Evolutionary conservation across 306 rosid genomes (phyloP).

Genomic region (Vicia faba): DNA sequence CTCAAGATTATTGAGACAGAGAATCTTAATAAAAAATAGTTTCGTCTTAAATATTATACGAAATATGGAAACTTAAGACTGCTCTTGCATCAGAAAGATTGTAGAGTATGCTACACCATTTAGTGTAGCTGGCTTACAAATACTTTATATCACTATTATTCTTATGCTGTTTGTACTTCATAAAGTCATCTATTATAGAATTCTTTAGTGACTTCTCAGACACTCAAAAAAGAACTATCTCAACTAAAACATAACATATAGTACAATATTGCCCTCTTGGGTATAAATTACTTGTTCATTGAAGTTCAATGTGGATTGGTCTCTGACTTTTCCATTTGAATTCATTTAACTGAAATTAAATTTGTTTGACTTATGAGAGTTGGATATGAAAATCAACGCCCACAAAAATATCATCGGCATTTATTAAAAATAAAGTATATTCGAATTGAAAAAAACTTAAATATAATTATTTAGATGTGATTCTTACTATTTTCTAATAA

Average conservation of each 20-base stretch:
- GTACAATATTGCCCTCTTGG: conserved; percentile 30
- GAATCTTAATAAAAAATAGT: conserved; percentile 31
- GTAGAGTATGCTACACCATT: conserved; percentile 31
- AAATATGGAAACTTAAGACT: conserved; percentile 7
- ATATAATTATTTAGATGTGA: no score
- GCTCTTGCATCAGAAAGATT: conserved; percentile 29
- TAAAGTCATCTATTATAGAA: conserved; percentile 24
- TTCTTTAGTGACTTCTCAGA: conserved; percentile 21
- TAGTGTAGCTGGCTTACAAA: conserved; percentile 37
- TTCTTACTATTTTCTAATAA: no score
- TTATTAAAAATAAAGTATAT: neutral
- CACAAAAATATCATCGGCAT: neutral
- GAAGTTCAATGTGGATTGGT: conserved; percentile 21
- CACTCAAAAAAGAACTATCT: conserved; percentile 34
- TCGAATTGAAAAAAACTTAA: no score
- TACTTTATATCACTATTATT: conserved; percentile 30
- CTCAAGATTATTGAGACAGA: conserved; percentile 11
- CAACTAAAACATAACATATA: conserved; percentile 14
- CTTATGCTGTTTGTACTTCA: conserved; percentile 13
- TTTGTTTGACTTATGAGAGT: conserved; percentile 26
- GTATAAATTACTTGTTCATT: conserved; percentile 35
- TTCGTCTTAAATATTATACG: conserved; percentile 4
- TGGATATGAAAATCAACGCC: conserved; percentile 7
- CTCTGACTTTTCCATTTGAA: conserved; percentile 9
- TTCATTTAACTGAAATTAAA: conserved; percentile 1